Base-by-base conservation (phyloP, 2,329 filamentous ascomycete genomes). In the Corynespora cassiicola region DNA sequence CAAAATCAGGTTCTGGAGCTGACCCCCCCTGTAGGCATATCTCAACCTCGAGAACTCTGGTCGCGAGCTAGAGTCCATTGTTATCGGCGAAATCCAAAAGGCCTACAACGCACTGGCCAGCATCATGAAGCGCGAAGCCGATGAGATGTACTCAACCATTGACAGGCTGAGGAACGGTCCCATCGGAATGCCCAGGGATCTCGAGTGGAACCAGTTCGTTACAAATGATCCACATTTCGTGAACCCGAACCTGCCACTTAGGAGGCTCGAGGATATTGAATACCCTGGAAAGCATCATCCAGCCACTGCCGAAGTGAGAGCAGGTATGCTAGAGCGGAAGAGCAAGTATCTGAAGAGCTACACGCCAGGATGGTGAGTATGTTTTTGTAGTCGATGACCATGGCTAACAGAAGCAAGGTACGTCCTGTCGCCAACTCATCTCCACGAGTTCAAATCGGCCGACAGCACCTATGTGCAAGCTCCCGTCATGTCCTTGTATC, bases 341-440 rank as follows among this genome's bases (percentile, higher is more conserved):
- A 96, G 90, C 80, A 99, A 97, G 66, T 99, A 97, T 62, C 75
- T 99, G 46, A 97, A 96, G 76, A 96, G 91, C 67, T 96, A 96
- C 68, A 94, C 91, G 6, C 88, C 90, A 17, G 92, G 92, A 63
- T 97, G 92, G 91, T 92, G 75, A 71, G 85, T 74, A 18, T 31
- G 15, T 8, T 23, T 27, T 22, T 9, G 15, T 20, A 31, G 8
- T 8, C 15, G 18, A 31, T 6, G 18, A 17, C 11, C 4, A 4
- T 21, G 8, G 30, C 54, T 59, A 36, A 55, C 36, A 12, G 24
- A 30, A 23, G 6, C 1, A 42, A 94, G 88, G 89, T 96, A 96
- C 69, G 90, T 97, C 31, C 76, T 99, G 54, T 96, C 94, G 56
- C 89, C 94, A 11, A 97, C 94, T 39, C 94, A 99, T 71, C 80